Base-by-base conservation (phyloP, 139 green algal species). In the Chlamydomonas applanata region DNA sequence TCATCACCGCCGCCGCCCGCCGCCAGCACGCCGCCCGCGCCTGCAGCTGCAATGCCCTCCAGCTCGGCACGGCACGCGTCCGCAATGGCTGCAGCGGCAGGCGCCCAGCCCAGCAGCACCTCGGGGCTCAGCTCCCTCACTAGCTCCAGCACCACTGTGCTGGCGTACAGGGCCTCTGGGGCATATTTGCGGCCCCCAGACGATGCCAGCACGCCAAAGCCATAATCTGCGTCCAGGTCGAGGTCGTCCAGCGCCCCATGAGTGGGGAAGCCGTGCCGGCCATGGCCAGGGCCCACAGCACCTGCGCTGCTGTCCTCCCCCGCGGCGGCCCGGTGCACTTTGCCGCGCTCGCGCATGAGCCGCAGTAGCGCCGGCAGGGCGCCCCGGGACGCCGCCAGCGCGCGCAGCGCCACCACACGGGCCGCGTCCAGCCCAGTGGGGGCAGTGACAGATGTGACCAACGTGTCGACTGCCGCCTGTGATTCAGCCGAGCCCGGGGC, bases 121-220 rank as follows among this genome's bases (percentile, higher is more conserved):
- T 69, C 20, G 14, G 62, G 62, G 34, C 40, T 30, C 62, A 69
- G 62, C 62, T 69, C 62, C 9, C 62, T 30, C 32, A 69, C 62
- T 5, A 66, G n/a, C 59, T 66, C 59, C 24, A 66, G 59, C 25
- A 66, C 59, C 59, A 66, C 59, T 35, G 59, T 22, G 67, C 67
- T 73, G 11, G 67, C 67, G 22, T 73, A 73, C 45, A 73, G 46
- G 4, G 67, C 14, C 62, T 69, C 62, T 27, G 20, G 62, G 9
- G 33, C 62, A 52, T 69, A 69, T 4, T 33, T 30, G 7, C 25
- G 62, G 4, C 25, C 62, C 29, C 7, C 4, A 5, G 62, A 7
- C 7, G 40, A 7, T 49, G 40, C 7, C 7, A 49, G 40, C 7
- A 7, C 40, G 7, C 40, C 40, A 49, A 49, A 49, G 7, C 40